A percentile compares a stretch with the other conserved stretches of the same genome.
Conservation (phyloP, 2,329 filamentous ascomycete species). For the Trichoderma afroharzianum region DNA sequence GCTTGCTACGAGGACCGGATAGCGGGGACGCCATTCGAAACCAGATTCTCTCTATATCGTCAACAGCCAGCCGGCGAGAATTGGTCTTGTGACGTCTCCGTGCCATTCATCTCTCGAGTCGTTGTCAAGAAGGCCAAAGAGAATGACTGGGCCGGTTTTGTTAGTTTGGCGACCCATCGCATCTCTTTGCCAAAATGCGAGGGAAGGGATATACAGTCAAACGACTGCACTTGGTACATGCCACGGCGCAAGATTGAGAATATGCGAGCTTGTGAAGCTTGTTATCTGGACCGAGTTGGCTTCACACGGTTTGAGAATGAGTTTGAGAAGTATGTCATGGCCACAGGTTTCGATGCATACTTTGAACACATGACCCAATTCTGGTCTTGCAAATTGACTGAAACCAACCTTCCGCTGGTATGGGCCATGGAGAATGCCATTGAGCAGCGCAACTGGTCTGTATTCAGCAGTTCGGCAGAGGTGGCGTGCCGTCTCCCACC, state of each 20-base stretch:
- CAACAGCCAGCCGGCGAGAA: conserved; percentile 27
- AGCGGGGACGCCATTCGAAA: conserved; percentile 28
- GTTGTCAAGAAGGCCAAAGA: conserved; percentile 21
- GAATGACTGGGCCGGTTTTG: conserved; percentile 32
- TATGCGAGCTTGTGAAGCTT: conserved; percentile 33
- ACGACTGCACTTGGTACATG: conserved; percentile 27
- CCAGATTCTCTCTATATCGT: conserved; percentile 26
- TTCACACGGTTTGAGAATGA: conserved; percentile 28
- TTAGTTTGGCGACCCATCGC: conserved; percentile 23
- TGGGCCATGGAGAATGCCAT: conserved; percentile 28
- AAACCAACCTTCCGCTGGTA: conserved; percentile 22
- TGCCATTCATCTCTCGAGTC: conserved; percentile 26
- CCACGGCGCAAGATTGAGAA: conserved; percentile 25
- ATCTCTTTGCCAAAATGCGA: conserved; percentile 29
- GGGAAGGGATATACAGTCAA: conserved; percentile 24
- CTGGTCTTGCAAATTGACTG: conserved; percentile 27
- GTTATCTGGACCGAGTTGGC: conserved; percentile 34
- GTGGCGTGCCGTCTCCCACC: conserved; percentile 23
- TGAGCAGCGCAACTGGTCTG: conserved; percentile 24
- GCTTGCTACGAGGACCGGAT: conserved; percentile 37
- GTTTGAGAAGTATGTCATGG: conserved; percentile 25
- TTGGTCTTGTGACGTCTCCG: conserved; percentile 34
- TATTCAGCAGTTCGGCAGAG: conserved; percentile 28
- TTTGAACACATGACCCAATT: conserved; percentile 22
- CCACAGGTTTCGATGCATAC: conserved; percentile 24